These are phyloP conservation scores for Solanum clarkiae DNA, from an alignment of 257 asterid genomes.

Conservation along the genomic window DNA sequence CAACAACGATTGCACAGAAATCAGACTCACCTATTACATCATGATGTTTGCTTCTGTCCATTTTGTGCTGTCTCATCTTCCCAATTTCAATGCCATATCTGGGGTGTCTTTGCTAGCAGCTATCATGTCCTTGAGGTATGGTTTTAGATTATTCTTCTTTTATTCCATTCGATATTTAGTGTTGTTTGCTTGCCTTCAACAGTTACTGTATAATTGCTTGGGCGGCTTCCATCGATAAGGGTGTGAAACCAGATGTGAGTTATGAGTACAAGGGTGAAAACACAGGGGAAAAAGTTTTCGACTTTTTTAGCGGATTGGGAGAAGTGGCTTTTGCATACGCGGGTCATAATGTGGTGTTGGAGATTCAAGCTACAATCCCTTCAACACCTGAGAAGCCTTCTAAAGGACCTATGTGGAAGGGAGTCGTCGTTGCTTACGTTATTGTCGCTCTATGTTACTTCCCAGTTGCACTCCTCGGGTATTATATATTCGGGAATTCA, in stretches of 20 bases:
- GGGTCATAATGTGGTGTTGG: constrained; percentile 90
- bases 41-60: constrained; percentile 39
- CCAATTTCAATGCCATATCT: constrained; percentile 39
- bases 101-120: constrained; percentile 47
- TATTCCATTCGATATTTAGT: neutral
- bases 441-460: constrained; percentile 90
- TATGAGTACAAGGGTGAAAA: constrained; percentile 48
- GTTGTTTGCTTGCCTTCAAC: neutral
- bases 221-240: constrained; percentile 32
- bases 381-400: constrained; percentile 93
- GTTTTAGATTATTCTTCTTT: neutral
- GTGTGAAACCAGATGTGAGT: constrained; percentile 24
- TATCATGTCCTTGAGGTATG: constrained; percentile 34
- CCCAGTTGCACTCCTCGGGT: constrained; percentile 87
- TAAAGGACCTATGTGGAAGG: constrained; percentile 89
- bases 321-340: constrained; percentile 95
- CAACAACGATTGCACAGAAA: constrained; percentile 2
- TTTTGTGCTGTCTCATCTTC: constrained; percentile 40
- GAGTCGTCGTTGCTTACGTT: constrained; percentile 74
- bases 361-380: constrained; percentile 95
- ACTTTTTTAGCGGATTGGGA: constrained; percentile 73
- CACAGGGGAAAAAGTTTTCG: constrained; percentile 43
- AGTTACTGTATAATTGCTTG: constrained; percentile 45
- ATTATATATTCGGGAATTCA: constrained; percentile 49
- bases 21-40: constrained; percentile 29